Evolutionary conservation across 768 basidiomycete genomes (phyloP).

Genomic region (Dioszegia crocea): DNA sequence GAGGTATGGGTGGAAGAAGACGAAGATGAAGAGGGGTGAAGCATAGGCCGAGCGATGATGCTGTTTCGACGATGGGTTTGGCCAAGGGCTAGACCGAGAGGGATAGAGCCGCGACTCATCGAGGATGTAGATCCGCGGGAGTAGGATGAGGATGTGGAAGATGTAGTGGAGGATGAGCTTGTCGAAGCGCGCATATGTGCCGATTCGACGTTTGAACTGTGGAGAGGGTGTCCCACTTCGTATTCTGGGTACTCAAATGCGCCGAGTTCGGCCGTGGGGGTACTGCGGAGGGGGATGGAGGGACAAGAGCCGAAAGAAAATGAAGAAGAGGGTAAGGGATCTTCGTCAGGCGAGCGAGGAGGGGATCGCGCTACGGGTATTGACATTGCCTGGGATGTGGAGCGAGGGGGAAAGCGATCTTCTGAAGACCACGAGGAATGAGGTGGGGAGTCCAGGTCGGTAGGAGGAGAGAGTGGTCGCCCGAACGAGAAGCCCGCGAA

Average conservation of each 20-base stretch:
- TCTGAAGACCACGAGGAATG: not conserved
- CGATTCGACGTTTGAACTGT: not conserved
- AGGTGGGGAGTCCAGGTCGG: not conserved
- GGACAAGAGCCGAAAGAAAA: constrained; percentile 37
- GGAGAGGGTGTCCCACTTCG: not conserved
- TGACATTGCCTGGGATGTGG: not conserved
- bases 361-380: not conserved
- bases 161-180: not conserved
- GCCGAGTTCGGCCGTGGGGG: constrained; percentile 42
- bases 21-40: not conserved
- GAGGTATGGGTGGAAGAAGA: not conserved
- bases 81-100: not conserved
- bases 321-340: not conserved
- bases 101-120: not conserved
- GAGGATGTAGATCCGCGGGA: not conserved
- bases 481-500: constrained; percentile 1
- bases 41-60: constrained; percentile 1
- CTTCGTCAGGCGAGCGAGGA: not conserved
- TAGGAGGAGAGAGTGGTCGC: not conserved
- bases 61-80: constrained; percentile 6
- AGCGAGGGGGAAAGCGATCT: not conserved
- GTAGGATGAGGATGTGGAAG: not conserved
- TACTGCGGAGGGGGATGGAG: constrained; percentile 22
- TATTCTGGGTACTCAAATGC: constrained; percentile 40
- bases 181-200: not conserved